A percentile compares a stretch with the other conserved stretches of the same genome.
These are phyloP conservation scores for Reticulascus tulasneorum DNA, from an alignment of 2,329 filamentous ascomycete genomes.

Conservation along the genomic window DNA sequence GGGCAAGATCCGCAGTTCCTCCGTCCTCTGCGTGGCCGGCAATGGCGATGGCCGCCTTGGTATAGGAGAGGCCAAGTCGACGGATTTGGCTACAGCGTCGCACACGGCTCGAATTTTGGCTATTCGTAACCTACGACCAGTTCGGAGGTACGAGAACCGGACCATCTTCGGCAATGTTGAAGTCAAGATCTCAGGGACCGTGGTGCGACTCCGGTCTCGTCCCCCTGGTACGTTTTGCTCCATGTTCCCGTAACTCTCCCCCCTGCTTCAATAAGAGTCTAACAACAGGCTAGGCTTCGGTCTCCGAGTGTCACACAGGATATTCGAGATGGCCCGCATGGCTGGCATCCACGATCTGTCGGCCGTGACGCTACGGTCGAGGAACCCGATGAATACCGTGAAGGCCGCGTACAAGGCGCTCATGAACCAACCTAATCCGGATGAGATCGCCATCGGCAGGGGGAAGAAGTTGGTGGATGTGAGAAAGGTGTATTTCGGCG, in stretches of 20 bases:
- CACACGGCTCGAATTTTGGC: constrained; percentile 75
- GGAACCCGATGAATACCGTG: constrained; percentile 97
- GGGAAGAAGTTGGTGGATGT: constrained; percentile 96
- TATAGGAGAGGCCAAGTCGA: constrained; percentile 84
- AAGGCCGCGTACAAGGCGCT: constrained; percentile 86
- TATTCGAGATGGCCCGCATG: constrained; percentile 90
- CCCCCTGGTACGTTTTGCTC: constrained; percentile 69
- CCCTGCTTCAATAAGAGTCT: neutral
- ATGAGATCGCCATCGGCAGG: constrained; percentile 81
- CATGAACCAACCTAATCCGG: constrained; percentile 77
- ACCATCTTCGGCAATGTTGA: constrained; percentile 85
- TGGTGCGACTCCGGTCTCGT: constrained; percentile 75
- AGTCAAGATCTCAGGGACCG: constrained; percentile 82
- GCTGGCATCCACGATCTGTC: constrained; percentile 85
- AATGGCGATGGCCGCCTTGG: constrained; percentile 84
- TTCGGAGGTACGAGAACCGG: constrained; percentile 83
- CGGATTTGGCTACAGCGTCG: constrained; percentile 63
- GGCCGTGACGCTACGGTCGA: constrained; percentile 75
- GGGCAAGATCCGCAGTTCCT: constrained; percentile 80
- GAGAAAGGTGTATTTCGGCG: constrained; percentile 94
- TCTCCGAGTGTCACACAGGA: constrained; percentile 82
- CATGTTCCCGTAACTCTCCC: neutral
- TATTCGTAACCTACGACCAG: constrained; percentile 89
- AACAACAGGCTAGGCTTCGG: constrained; percentile 68
- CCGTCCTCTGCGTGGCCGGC: constrained; percentile 76